Conservation (phyloP, 768 basidiomycete genomes). For the Tulasnella sp. region DNA sequence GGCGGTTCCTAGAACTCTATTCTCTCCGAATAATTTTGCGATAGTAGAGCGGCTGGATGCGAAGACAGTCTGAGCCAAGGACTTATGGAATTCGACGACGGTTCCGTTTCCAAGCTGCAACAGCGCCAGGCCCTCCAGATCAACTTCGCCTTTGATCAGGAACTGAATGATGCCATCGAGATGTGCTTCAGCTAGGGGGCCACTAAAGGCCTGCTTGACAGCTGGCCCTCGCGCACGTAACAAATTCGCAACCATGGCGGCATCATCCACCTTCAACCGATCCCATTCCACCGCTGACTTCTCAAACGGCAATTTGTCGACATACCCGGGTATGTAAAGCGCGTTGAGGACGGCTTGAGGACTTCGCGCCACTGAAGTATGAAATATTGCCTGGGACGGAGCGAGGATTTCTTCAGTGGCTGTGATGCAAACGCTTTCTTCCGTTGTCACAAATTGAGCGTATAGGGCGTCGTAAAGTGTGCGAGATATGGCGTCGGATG, state of each 20-base stretch:
- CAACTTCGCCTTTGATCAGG: neutral
- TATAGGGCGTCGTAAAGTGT: conserved; percentile 31
- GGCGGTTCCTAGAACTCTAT: neutral
- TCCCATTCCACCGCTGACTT: neutral
- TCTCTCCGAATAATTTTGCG: neutral
- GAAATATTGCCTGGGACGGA: neutral
- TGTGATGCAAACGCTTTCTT: conserved; percentile 12
- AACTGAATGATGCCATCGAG: neutral
- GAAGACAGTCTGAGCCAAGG: neutral
- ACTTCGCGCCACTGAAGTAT: neutral
- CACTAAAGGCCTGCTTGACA: neutral
- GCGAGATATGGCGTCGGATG: conserved; percentile 31
- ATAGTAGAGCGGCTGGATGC: neutral
- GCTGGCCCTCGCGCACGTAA: neutral
- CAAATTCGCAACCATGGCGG: neutral
- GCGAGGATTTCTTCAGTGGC: neutral
- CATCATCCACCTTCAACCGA: neutral
- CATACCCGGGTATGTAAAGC: neutral
- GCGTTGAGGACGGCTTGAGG: neutral
- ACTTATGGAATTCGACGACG: neutral
- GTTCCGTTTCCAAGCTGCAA: neutral
- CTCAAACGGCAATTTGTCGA: neutral
- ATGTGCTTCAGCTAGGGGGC: neutral
- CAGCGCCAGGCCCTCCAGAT: neutral
- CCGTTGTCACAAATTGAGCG: conserved; percentile 28